Base-by-base conservation (phyloP, 2,329 filamentous ascomycete genomes). In the Diaporthe helianthi region DNA sequence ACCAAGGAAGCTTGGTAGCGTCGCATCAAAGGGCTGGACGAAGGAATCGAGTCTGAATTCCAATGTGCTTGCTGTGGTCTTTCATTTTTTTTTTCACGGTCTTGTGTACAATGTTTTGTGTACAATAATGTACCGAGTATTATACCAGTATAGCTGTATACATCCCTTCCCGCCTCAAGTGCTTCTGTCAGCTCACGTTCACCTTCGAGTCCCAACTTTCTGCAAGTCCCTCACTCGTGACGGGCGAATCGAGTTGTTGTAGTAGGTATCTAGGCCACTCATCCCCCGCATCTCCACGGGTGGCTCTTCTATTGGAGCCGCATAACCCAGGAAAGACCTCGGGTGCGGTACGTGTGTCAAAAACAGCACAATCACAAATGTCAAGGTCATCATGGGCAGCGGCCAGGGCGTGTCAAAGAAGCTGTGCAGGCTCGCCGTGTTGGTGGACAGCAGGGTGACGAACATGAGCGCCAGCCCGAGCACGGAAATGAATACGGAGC, bases 371-470 rank as follows among this genome's bases (percentile, higher is more conserved):
- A 69, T 19, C 44, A 77, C 75, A 70, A 76, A 77, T 53, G 65
- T 52, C 19, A 76, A 60, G 1, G 73, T 73, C 33, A 77, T 75
- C n/a, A 72, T 73, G 1, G 76, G 76, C 26, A 77, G 54, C 73
- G 76, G 75, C 75, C 75, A 76, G 7, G 58, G 58, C 58, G 58
- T 8, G 72, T 41, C 71, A 65, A 75, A 76, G n/a, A 65, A 49
- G 15, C 67, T 72, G 12, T 64, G 58, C 53, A 17, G 38, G 33
- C 44, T 70, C 41, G 7, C 67, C 60, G 24, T 29, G 60, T 71
- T 61, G 10, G 74, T 67, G n/a, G 58, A 63, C 58, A 63, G 29
- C 6, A n/a, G 29, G 13, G 58, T 63, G 29, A 63, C 58, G 29
- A 63, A 49, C 58, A 73, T 72, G 7, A 76, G 69, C 29, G 74